Evolutionary conservation across 2,329 filamentous ascomycete species (phyloP), one percentile per base, ranked within the genome.

Genomic region (Aspergillus ochraceoroseus): DNA sequence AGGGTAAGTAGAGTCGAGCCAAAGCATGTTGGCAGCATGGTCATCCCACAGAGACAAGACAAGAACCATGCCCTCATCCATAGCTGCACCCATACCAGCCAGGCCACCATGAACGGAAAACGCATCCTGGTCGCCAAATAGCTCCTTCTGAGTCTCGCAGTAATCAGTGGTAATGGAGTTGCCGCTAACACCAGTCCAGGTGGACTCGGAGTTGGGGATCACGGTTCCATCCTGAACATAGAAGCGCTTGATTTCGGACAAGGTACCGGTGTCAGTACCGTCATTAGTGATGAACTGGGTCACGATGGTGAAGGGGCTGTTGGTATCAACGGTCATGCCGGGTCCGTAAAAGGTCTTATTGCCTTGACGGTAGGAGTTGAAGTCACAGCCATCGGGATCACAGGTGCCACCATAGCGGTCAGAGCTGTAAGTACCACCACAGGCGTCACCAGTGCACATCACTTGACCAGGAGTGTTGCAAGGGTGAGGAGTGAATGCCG

Each of bases 1-100:
- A 33, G 82, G 81, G 70, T 76, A 83, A 59, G 68, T 75, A 46
- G 75, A 77, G 70, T 87, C 83, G 54, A 87, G 75, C 83, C 83
- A 87, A 55, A 83, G 74, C 82, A 87, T 86, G 66, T 82, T 74
- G 56, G 76, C 67, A 44, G 75, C 64, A 64, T 84, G 75, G 66
- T 85, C 82, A 57, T 83, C 77, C 78, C 78, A 81, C 42, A 66
- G 47, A 38, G 56, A 62, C 70, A 84, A 72, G 51, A 82, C 79
- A 9, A 84, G 70, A 25, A 82, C 79, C 76, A 83, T 80, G 23
- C 78, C 79, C 20, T 70, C 53, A 4, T 61, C 58, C 27, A 83
- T 63, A 15, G 76, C 79, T 1, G 66, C 58, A 47, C 72, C 70
- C 72, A 84, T 77, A 28, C 62, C 63, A 4, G 66, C 57, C 47